Conservation (phyloP, 805 yeast species). For the Debaryomyces castellii region DNA sequence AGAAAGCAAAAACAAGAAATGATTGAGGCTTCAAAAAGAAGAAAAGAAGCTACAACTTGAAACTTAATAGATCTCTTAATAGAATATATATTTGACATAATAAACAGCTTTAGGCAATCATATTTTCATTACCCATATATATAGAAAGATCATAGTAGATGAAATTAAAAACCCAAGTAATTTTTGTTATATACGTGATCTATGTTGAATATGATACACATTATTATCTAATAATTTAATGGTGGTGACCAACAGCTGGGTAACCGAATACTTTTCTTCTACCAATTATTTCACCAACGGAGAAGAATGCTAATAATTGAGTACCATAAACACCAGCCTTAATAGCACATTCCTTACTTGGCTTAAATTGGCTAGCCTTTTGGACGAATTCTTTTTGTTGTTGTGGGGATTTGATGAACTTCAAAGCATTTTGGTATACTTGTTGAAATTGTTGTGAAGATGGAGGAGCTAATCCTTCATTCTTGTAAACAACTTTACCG, state of each 20-base stretch:
- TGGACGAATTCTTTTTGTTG: slow-evolving; percentile 62
- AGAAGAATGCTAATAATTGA: slow-evolving; percentile 87
- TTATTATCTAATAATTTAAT: slow-evolving; percentile 5
- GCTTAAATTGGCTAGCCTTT: slow-evolving; percentile 44
- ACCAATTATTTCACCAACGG: slow-evolving; percentile 95
- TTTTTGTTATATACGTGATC: neutral
- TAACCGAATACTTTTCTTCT: slow-evolving; percentile 93
- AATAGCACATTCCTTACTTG: slow-evolving; percentile 55
- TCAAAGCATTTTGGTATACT: slow-evolving; percentile 55
- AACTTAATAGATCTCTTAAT: neutral
- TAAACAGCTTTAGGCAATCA: slow-evolving; percentile 2
- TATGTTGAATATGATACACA: neutral
- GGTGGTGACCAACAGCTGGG: slow-evolving; percentile 56
- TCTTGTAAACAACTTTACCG: slow-evolving; percentile 77
- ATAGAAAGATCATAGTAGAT: neutral
- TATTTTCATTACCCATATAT: neutral
- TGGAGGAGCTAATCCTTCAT: slow-evolving; percentile 95
- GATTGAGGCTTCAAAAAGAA: slow-evolving; percentile 72
- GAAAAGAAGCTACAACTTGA: slow-evolving; percentile 34
- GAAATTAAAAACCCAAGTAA: slow-evolving; percentile 1
- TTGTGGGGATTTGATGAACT: slow-evolving; percentile 34
- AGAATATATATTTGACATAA: slow-evolving; percentile 1
- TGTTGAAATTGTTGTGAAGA: slow-evolving; percentile 69
- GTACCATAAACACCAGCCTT: slow-evolving; percentile 74
- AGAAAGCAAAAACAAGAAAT: slow-evolving; percentile 63